Evolutionary conservation across 768 basidiomycete species (phyloP), one percentile per base, ranked within the genome.

Genomic region (Hygrophorus pudorinus): DNA sequence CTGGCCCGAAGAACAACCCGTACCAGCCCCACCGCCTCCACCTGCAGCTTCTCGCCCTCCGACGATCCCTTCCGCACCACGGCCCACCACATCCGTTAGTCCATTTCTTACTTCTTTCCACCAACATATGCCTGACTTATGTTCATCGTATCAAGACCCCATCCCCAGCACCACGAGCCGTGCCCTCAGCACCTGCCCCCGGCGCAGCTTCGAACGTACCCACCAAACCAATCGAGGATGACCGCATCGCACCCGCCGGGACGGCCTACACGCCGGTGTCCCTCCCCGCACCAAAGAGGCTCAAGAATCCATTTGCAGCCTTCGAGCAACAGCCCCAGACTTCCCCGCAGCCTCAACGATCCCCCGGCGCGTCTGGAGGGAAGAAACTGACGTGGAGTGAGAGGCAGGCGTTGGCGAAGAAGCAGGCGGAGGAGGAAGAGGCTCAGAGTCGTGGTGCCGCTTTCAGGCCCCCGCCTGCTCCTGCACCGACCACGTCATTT

Each of bases 351-450:
- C n/a, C 64, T n/a, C 47, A 63, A 0, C 53, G 54, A 3, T 49
- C 50, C n/a, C 51, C 54, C 6, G 50, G 46, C 20, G 49, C 52
- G 9, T 55, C 20, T 18, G 76, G 71, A 0, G 46, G 67, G 1
- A 87, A 87, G 67, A 93, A 90, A 60, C 61, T 94, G 49, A 94
- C 93, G 0, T 98, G 94, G 94, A 85, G 76, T 46, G 86, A 98
- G 59, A 73, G 93, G 16, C 93, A 97, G 57, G 91, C 87, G 0
- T 65, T 82, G n/a, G 84, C 90, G 1, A 93, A 92, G 70, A 82
- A 83, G 57, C 85, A 89, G 53, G 68, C 73, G 12, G 86, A 81
- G 51, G 89, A 86, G 51, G 92, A 90, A 45, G 81, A 80, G 48
- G 66, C 70, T 7, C 66, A 65, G 37, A 88, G 85, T 54, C 37